Evolutionary conservation across 768 basidiomycete species (phyloP).

Genomic region (Jaapia argillacea): DNA sequence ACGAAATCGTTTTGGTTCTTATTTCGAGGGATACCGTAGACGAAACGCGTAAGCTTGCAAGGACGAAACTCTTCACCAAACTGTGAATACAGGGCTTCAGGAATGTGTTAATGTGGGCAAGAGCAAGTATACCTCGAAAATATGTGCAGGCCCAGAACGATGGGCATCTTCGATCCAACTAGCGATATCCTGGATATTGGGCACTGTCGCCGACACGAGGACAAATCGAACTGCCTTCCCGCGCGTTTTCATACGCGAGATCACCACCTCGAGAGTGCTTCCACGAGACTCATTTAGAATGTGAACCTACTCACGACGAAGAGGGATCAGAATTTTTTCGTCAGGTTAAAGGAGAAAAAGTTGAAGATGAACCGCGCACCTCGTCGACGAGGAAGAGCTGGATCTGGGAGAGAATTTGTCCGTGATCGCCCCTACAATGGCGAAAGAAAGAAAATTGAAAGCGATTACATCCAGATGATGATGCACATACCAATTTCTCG

Average conservation of each 20-base stretch:
- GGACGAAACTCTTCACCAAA: constrained; percentile 92
- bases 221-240: constrained; percentile 70
- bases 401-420: constrained; percentile 59
- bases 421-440: constrained; percentile 43
- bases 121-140: constrained; percentile 52
- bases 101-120: neutral
- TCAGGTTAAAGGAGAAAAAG: neutral
- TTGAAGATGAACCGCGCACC: constrained; percentile 26
- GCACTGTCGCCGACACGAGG: constrained; percentile 88
- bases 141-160: constrained; percentile 37
- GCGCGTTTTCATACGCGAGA: constrained; percentile 83
- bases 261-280: constrained; percentile 88
- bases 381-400: constrained; percentile 88
- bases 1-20: constrained; percentile 70
- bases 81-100: constrained; percentile 26
- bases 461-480: neutral
- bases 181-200: constrained; percentile 87
- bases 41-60: constrained; percentile 64
- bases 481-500: constrained; percentile 64
- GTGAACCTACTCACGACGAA: constrained; percentile 85
- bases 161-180: constrained; percentile 62
- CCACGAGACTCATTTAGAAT: constrained; percentile 86
- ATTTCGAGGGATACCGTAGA: constrained; percentile 58
- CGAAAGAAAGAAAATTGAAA: constrained; percentile 2
- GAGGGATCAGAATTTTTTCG: too few species aligned